Conservation (phyloP, 2,329 filamentous ascomycete species). For the Bipolaris bicolor region DNA sequence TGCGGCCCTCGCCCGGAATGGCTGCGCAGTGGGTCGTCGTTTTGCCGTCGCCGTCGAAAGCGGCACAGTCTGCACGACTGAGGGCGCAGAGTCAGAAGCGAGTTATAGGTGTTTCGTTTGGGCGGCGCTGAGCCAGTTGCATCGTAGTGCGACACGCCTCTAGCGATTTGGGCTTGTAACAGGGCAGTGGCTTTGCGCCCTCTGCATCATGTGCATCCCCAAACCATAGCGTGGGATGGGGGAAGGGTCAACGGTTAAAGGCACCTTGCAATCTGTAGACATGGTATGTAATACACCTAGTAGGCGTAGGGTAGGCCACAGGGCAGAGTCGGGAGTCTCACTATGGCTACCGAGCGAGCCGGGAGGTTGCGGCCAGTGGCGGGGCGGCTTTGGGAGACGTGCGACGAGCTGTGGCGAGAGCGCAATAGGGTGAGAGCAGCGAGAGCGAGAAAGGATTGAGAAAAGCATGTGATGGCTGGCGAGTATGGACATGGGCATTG, state of each 20-base stretch:
- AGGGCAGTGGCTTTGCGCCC: conserved; percentile 11
- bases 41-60: conserved; percentile 1
- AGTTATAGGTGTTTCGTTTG: conserved; percentile 26
- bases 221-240: not conserved
- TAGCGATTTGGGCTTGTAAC: conserved; percentile 14
- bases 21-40: not conserved
- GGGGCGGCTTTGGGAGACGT: conserved; percentile 13
- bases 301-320: not conserved
- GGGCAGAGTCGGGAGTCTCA: not conserved
- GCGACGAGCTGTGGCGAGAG: not conserved
- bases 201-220: conserved; percentile 8
- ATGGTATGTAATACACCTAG: not conserved
- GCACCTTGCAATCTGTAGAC: too few species aligned
- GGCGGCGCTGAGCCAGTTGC: conserved; percentile 23
- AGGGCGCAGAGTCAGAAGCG: conserved; percentile 15
- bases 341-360: not conserved
- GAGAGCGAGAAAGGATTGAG: not conserved
- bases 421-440: not conserved
- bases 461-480: conserved; percentile 2
- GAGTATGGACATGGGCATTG: not conserved
- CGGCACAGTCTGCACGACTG: conserved; percentile 6
- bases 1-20: conserved; percentile 3
- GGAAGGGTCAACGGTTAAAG: not conserved
- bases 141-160: conserved; percentile 32
- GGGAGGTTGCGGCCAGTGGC: conserved; percentile 11